Evolutionary conservation across 805 yeast genomes (phyloP), one percentile per base, ranked within the genome.

Genomic region (Yarrowia yakushimensis): DNA sequence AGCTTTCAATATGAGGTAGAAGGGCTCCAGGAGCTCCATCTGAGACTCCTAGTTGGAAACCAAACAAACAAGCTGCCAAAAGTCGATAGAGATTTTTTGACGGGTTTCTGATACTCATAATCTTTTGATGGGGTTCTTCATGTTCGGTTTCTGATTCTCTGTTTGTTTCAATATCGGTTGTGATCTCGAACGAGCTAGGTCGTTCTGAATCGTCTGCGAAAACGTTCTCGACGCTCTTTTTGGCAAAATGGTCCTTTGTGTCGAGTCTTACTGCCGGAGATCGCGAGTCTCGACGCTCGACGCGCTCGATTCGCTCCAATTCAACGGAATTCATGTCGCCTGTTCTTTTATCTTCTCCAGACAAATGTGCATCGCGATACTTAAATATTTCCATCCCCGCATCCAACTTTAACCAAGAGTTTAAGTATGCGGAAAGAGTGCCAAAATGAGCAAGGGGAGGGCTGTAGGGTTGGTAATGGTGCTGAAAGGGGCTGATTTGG

Each of bases 11-110:
- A 36, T 52, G 59, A 9, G 59, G 59, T 5, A 52, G 59, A n/a
- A 52, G 43, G 13, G 59, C 59, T 5, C 59, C 59, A 7, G 59
- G 59, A 25, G 59, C 59, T 11, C 59, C 59, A n/a, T 52, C 59
- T 11, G 43, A 34, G 17, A 52, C 5, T 4, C 59, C 59, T 22
- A 52, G 17, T n/a, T 52, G 59, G 15, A 52, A 52, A 2, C 59
- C 59, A 27, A 52, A 52, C 17, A 36, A 15, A 23, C 59, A 52
- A 4, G 59, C 59, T 1, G 59, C 59, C 13, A 52, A 22, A 13
- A 52, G 23, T 4, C 59, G 13, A 34, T 52, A 52, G 6, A 52
- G 17, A 25, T 52, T 52, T 20, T 52, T 52, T 6, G 59, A 9
- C 18, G 59, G 59, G 36, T 33, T 25, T 25, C 43, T 22, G 15